These are phyloP conservation scores for Leccinum broughii DNA, from an alignment of 768 basidiomycete genomes.

Conservation along the genomic window DNA sequence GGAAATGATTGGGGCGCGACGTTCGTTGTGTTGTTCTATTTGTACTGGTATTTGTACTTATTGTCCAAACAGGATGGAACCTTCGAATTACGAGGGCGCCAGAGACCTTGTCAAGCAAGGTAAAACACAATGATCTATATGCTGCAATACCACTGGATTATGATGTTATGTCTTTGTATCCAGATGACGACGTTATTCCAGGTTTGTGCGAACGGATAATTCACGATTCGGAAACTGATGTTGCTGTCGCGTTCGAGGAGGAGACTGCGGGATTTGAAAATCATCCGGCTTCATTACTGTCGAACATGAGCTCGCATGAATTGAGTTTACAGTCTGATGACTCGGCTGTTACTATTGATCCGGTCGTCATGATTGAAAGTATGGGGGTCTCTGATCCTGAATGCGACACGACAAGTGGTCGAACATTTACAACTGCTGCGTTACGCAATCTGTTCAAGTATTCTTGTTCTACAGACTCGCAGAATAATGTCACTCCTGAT, in stretches of 20 bases:
- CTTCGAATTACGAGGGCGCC: no score
- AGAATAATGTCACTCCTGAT: constrained; percentile 15
- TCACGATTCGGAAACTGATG: constrained; percentile 12
- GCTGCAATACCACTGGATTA: neutral
- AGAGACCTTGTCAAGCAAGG: no score
- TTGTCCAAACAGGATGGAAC: no score
- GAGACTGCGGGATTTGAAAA: constrained; percentile 23
- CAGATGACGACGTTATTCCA: neutral
- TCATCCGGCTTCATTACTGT: neutral
- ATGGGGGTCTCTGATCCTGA: constrained; percentile 36
- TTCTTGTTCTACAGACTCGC: neutral
- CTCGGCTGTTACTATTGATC: no score
- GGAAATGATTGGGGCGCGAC: no score
- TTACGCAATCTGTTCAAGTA: constrained; percentile 21
- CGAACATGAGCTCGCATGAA: no score
- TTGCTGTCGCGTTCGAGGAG: constrained; percentile 16
- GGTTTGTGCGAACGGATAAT: constrained; percentile 11
- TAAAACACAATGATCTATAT: constrained; percentile 3
- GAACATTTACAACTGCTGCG: constrained; percentile 26
- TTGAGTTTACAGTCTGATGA: no score
- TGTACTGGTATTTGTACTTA: no score
- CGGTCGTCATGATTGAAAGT: constrained; percentile 22
- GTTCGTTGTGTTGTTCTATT: no score
- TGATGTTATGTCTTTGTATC: neutral
- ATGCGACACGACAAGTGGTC: constrained; percentile 19